Evolutionary conservation across 2,329 filamentous ascomycete species (phyloP), one percentile per base, ranked within the genome.

Genomic region (Ophiostoma ips): DNA sequence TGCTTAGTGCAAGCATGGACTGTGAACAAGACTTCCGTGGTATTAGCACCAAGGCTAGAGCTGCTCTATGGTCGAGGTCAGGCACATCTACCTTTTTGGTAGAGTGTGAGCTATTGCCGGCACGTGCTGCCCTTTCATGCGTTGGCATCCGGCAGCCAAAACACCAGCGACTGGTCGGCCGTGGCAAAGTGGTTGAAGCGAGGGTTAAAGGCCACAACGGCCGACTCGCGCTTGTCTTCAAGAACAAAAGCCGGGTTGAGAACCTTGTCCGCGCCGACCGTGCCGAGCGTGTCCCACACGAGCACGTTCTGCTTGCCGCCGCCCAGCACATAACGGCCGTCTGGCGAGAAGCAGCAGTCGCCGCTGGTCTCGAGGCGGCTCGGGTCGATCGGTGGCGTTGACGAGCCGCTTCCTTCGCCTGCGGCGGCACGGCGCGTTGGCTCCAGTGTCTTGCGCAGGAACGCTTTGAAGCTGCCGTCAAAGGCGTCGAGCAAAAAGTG

Each of bases 401-500:
- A 28, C 11, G 24, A 19, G 61, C 59, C 3, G 16, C 30, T 35
- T 3, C 64, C 63, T 56, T 81, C 77, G 7, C 77, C 79, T 0
- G 71, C 68, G 3, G 72, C 75, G 2, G 74, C 62, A 11, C 77
- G 68, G 13, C 68, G 67, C 4, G 73, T 71, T 8, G 73, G 71
- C 52, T 68, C 79, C 63, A 66, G 72, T 55, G 66, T 77, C 64
- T 69, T 79, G 62, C 60, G 77, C 51, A 89, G 72, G 62, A 84
- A 88, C 10, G 85, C 82, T 60, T 83, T 86, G 19, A 96, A 65
- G 7, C 73, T 75, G 36, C 90, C 92, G 38, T 87, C 81, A 62
- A 95, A 96, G 1, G 90, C 86, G 62, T 98, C 92, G n/a, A 98
- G 71, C 2, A 98, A 69, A 60, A 92, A 94, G 64, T 98, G 92